Conservation (phyloP, 1,284 basidiomycete species). For the Tilletia walkeri region DNA sequence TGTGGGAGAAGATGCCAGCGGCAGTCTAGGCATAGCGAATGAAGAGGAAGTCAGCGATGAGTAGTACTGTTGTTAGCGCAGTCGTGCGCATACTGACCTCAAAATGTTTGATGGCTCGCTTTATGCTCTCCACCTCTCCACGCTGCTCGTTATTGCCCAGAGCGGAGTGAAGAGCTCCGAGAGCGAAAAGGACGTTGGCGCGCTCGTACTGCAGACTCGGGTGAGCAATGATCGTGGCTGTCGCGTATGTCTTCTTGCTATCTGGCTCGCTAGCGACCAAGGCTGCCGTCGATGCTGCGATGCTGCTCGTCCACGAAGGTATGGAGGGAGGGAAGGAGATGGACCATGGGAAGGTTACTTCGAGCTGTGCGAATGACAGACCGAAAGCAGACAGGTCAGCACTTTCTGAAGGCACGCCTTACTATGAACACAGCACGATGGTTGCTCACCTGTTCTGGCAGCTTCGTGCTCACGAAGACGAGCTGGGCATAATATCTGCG, state of each 20-base stretch:
- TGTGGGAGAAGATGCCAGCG: constrained; percentile 38
- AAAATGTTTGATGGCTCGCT: constrained; percentile 42
- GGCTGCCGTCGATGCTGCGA: constrained; percentile 30
- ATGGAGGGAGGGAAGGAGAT: constrained; percentile 36
- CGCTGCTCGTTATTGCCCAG: constrained; percentile 39
- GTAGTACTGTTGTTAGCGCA: neutral
- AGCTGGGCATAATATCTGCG: constrained; percentile 85
- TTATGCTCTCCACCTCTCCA: constrained; percentile 46
- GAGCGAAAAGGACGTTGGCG: constrained; percentile 37
- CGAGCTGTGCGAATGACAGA: constrained; percentile 23
- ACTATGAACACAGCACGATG: constrained; percentile 27
- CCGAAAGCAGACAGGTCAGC: neutral
- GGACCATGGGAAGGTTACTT: constrained; percentile 43
- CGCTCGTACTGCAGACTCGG: constrained; percentile 41
- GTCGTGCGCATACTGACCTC: constrained; percentile 22
- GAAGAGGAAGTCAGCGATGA: neutral
- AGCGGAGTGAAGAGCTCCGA: constrained; percentile 41
- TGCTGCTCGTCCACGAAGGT: constrained; percentile 28
- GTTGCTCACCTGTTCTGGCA: constrained; percentile 66
- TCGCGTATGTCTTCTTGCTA: constrained; percentile 24
- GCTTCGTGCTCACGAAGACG: constrained; percentile 70
- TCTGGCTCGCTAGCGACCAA: constrained; percentile 26
- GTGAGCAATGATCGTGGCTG: constrained; percentile 35
- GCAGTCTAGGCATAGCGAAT: constrained; percentile 20
- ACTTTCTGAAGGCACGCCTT: constrained; percentile 11